Percentiles rank a stretch among this genome's conserved stretches.
Conservation (phyloP, 164 flowering plant genomes). For the Piper betle region DNA sequence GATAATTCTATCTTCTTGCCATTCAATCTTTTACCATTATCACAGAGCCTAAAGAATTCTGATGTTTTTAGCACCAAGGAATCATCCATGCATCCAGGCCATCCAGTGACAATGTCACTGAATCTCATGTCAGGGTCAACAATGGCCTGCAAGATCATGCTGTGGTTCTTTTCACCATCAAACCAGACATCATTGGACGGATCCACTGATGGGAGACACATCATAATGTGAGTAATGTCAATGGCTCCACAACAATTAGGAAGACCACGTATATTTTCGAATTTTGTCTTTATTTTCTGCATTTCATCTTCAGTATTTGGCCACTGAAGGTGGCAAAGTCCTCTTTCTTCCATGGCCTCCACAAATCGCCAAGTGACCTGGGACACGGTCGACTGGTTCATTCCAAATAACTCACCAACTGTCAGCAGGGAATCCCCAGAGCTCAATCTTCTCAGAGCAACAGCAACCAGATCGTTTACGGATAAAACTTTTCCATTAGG, state of each 20-base stretch:
- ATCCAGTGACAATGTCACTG: slow-evolving; percentile 74
- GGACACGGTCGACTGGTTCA: slow-evolving; percentile 65
- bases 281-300: slow-evolving; percentile 45
- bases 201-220: slow-evolving; percentile 47
- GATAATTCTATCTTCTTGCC: slow-evolving; percentile 40
- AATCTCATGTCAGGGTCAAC: slow-evolving; percentile 78
- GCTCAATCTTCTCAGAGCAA: slow-evolving; percentile 66
- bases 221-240: slow-evolving; percentile 62
- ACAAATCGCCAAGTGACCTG: slow-evolving; percentile 82
- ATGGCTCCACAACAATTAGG: slow-evolving; percentile 88
- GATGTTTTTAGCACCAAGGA: slow-evolving; percentile 38
- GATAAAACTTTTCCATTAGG: slow-evolving; percentile 41
- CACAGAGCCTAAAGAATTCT: slow-evolving; percentile 47
- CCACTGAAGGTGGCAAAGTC: slow-evolving; percentile 66
- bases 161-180: slow-evolving; percentile 54
- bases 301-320: slow-evolving; percentile 50
- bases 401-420: slow-evolving; percentile 52
- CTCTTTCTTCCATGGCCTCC: slow-evolving; percentile 72
- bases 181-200: slow-evolving; percentile 39
- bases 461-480: slow-evolving; percentile 59
- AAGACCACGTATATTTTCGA: slow-evolving; percentile 63
- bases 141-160: slow-evolving; percentile 74
- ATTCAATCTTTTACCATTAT: slow-evolving; percentile 50
- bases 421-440: slow-evolving; percentile 61
- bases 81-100: slow-evolving; percentile 82